A percentile compares a stretch with the other conserved stretches of the same genome.
Conservation (phyloP, 2,329 filamentous ascomycete genomes). For the Penicillium fuscoglaucum region DNA sequence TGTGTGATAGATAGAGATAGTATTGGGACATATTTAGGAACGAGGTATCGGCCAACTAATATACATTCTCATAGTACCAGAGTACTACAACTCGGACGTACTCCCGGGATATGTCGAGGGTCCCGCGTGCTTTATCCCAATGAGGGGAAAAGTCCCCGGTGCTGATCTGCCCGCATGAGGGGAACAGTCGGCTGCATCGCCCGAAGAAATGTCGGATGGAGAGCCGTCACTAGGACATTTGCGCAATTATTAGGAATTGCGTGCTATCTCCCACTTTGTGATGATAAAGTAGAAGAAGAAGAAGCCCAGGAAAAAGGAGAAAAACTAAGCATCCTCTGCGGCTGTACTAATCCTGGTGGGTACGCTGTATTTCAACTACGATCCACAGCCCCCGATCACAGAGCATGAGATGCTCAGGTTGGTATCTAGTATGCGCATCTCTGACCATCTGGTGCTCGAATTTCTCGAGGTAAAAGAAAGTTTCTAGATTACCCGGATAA, state of each 20-base stretch:
- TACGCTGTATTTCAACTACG: neutral
- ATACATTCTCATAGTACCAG: neutral
- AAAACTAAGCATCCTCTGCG: neutral
- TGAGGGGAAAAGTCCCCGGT: slow-evolving; percentile 7
- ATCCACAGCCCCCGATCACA: neutral
- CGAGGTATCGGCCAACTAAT: neutral
- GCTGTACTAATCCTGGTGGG: neutral
- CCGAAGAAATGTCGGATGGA: slow-evolving; percentile 7
- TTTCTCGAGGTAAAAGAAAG: too few relatives aligned
- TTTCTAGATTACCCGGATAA: neutral
- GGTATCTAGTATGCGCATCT: neutral
- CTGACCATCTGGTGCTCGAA: too few relatives aligned
- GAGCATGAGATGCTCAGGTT: neutral
- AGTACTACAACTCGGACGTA: neutral
- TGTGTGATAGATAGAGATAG: neutral
- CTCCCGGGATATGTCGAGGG: neutral
- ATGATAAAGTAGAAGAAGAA: neutral
- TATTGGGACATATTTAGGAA: neutral
- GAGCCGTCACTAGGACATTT: neutral
- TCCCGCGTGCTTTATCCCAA: slow-evolving; percentile 4
- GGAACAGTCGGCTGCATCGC: slow-evolving; percentile 2
- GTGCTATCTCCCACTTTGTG: neutral
- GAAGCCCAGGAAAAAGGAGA: neutral
- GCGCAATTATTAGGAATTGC: neutral
- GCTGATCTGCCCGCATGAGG: neutral